phyloP scores from a whole-genome alignment of 1,139 yeast genomes.

The Saccharomyces pastorianus region DNA sequence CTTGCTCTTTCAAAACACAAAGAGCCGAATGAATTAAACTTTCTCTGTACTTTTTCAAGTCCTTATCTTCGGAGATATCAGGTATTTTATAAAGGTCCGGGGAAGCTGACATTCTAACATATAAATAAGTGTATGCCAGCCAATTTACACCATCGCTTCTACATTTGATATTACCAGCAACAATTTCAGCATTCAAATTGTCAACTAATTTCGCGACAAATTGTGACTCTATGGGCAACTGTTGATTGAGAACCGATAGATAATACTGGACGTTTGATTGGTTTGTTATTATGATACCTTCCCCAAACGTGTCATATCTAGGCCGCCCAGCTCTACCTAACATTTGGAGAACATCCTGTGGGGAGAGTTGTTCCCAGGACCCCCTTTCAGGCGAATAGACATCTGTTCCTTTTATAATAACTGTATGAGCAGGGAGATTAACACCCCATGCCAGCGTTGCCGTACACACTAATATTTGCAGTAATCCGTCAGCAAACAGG shows the following conservation, averaged over 20 bases:
- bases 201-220: constrained; percentile 65
- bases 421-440: constrained; percentile 93
- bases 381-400: constrained; percentile 89
- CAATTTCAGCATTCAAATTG: constrained; percentile 79
- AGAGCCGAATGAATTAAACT: constrained; percentile 78
- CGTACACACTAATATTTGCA: constrained; percentile 79
- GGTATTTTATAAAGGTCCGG: constrained; percentile 57
- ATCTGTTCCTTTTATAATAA: constrained; percentile 89
- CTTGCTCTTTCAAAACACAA: constrained; percentile 43
- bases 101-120: constrained; percentile 66
- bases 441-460: constrained; percentile 99
- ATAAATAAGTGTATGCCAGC: constrained; percentile 74
- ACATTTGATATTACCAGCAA: constrained; percentile 54
- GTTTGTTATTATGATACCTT: constrained; percentile 85
- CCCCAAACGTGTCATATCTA: constrained; percentile 84
- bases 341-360: constrained; percentile 94
- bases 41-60: constrained; percentile 44
- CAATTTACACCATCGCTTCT: constrained; percentile 66
- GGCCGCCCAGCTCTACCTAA: constrained; percentile 97
- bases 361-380: constrained; percentile 78
- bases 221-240: constrained; percentile 88
- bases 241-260: constrained; percentile 80
- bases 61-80: constrained; percentile 38
- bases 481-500: constrained; percentile 77
- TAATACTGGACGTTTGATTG: constrained; percentile 83